Base-by-base conservation (phyloP, 2,329 filamentous ascomycete genomes). In the Setomelanomma holmii region DNA sequence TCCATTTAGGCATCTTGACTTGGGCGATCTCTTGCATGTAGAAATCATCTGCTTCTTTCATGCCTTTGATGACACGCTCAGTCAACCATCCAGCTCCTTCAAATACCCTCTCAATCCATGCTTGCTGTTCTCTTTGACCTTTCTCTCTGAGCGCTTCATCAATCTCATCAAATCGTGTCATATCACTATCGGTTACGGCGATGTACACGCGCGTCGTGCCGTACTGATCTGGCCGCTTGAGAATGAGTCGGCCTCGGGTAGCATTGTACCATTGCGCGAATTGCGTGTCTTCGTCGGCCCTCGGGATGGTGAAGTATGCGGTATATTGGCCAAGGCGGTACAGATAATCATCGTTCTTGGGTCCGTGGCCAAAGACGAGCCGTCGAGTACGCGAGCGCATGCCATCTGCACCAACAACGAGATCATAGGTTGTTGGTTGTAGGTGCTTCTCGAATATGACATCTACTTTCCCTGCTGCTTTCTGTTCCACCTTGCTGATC, bases 11-110 rank as follows among this genome's bases (percentile, higher is more conserved):
- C 55, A 78, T 67, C 40, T 71, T 73, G 39, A 78, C 68, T 40
- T 77, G 73, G 5, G 68, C 74, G n/a, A 76, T 61, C 16, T 76
- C 71, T 23, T 78, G 72, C 51, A 74, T 76, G 60, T 81, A 82
- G 56, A 79, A 81, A 48, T 81, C 75, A 0, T 76, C 60, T 0
- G 73, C 62, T 1, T 60, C 63, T 22, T 71, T 61, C 75, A 82
- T 77, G 1, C 62, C 76, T 6, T 69, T 54, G 0, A 80, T 41
- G 2, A 77, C 63, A 0, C 74, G 67, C 2, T 74, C 64, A 0
- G 61, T 59, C 49, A 76, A 55, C 69, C 75, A 79, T 1, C 77
- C 77, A 0, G 69, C 72, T n/a, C 67, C 72, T 1, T 61, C 51
- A 33, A 75, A 79, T 5, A 64, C 55, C 3, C 55, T 57, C 24